phyloP scores from a whole-genome alignment of 768 basidiomycete species.

The Inosperma sp. region DNA sequence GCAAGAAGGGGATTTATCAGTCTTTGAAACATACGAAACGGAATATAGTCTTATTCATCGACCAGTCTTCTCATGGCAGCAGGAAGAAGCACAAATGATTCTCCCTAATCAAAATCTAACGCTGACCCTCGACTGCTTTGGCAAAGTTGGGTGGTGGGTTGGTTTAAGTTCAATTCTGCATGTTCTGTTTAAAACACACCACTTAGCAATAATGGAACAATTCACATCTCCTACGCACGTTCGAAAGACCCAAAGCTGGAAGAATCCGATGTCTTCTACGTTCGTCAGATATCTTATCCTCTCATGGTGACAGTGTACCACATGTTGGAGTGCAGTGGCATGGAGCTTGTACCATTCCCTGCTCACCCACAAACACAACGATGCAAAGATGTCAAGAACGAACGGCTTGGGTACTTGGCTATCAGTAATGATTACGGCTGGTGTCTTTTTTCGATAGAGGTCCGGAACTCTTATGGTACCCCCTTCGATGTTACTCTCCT shows the following conservation, averaged over 20 bases:
- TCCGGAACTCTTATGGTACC: constrained; percentile 86
- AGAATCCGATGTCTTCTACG: constrained; percentile 60
- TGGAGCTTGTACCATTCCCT: constrained; percentile 75
- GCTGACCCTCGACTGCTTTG: constrained; percentile 69
- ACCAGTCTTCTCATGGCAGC: constrained; percentile 78
- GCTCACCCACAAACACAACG: constrained; percentile 28
- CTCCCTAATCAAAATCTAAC: constrained; percentile 66
- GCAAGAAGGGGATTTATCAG: constrained; percentile 72
- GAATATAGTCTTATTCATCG: constrained; percentile 74
- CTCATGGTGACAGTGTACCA: constrained; percentile 93
- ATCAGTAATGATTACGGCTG: constrained; percentile 56
- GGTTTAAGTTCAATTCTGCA: background rate
- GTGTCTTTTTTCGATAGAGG: constrained; percentile 86
- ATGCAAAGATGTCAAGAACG: constrained; percentile 20
- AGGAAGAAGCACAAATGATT: constrained; percentile 47
- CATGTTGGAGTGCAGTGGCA: constrained; percentile 81
- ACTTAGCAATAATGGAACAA: constrained; percentile 67
- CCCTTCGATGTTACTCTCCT: constrained; percentile 88
- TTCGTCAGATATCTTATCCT: constrained; percentile 84
- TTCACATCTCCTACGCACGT: constrained; percentile 82
- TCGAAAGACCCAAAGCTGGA: constrained; percentile 43
- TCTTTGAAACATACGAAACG: constrained; percentile 87
- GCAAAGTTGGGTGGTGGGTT: constrained; percentile 91
- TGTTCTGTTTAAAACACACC: constrained; percentile 2
- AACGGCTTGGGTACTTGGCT: constrained; percentile 29